These are phyloP conservation scores for Fragilaria radians DNA, from an alignment of 108 stramenopile genomes.

Conservation along the genomic window DNA sequence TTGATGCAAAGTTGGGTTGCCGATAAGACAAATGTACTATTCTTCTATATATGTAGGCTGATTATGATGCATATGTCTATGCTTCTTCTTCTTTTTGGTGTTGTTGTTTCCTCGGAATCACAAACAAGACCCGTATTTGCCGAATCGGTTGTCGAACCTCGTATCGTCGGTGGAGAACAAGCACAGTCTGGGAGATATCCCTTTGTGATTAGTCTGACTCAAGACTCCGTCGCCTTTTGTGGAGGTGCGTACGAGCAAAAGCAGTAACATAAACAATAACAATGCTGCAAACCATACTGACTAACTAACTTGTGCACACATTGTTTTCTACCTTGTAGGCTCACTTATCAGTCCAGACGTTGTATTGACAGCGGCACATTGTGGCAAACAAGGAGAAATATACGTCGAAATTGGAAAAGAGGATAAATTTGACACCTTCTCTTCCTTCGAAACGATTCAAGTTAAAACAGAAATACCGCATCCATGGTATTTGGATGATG, in stretches of 20 bases:
- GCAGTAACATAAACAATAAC: no score
- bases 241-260: neutral
- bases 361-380: slow-evolving; percentile 66
- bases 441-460: neutral
- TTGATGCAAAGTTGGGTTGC: no score
- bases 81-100: no score
- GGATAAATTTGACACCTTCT: neutral
- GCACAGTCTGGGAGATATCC: slow-evolving; percentile 6
- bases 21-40: no score
- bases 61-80: no score
- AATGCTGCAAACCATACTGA: neutral
- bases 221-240: neutral
- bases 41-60: no score
- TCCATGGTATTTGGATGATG: neutral
- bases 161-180: slow-evolving; percentile 15
- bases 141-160: no score
- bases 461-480: neutral
- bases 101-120: no score
- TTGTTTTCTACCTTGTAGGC: slow-evolving; percentile 19
- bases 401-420: neutral
- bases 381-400: slow-evolving; percentile 16
- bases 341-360: slow-evolving; percentile 54
- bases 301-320: neutral
- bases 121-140: no score
- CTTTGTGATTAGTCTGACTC: slow-evolving; percentile 10